Conservation (phyloP, 1,139 yeast species). For the Yamadazyma taylorii region DNA sequence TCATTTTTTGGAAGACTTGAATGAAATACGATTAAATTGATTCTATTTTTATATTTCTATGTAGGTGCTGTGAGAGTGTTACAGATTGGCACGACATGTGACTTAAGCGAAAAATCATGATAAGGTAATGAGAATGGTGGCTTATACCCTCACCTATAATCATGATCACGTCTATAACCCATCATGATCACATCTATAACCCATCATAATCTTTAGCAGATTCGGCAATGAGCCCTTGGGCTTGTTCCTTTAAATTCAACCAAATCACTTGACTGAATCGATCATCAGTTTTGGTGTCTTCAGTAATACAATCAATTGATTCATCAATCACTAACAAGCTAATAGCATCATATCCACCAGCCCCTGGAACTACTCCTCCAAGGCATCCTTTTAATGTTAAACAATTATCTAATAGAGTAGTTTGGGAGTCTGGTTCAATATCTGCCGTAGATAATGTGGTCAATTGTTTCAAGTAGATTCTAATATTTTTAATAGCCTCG, state of each 20-base stretch:
- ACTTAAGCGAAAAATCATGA: not conserved
- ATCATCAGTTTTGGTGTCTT: conserved; percentile 25
- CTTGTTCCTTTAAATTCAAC: conserved; percentile 64
- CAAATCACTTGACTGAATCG: conserved; percentile 53
- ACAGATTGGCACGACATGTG: too few species aligned
- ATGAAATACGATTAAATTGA: too few species aligned
- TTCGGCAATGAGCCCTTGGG: conserved; percentile 50
- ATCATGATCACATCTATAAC: not conserved
- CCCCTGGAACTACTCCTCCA: conserved; percentile 97
- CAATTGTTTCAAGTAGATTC: conserved; percentile 56
- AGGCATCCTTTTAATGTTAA: conserved; percentile 63
- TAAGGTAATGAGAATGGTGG: too few species aligned
- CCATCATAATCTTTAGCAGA: conserved; percentile 19
- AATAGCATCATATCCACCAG: conserved; percentile 96
- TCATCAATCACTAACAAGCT: conserved; percentile 62
- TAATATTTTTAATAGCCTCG: conserved; percentile 45
- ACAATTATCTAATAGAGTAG: conserved; percentile 66
- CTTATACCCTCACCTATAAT: not conserved
- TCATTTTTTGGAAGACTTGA: too few species aligned
- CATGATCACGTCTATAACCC: not conserved
- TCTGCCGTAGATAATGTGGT: conserved; percentile 74
- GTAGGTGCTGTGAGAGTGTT: too few species aligned
- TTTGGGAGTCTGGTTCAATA: conserved; percentile 84
- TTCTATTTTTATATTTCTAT: not conserved
- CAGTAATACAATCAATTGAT: conserved; percentile 38